phyloP scores from a whole-genome alignment of 1,139 yeast species.

The Yamadazyma taylorii region DNA sequence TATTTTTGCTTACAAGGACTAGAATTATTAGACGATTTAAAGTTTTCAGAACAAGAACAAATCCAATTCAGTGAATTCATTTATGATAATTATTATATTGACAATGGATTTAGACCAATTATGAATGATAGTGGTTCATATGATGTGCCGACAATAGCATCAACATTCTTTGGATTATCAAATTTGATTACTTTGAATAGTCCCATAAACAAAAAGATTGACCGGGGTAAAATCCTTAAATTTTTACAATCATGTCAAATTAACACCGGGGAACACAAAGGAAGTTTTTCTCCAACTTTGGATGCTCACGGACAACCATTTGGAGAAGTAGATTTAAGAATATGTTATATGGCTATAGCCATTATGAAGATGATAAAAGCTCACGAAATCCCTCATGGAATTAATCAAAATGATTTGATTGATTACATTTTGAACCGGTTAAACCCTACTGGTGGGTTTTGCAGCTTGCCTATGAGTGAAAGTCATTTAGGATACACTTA shows the following conservation, averaged over 20 bases:
- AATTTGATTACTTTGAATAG: conserved; percentile 49
- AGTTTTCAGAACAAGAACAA: conserved; percentile 25
- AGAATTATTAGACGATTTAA: conserved; percentile 45
- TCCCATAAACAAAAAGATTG: conserved; percentile 35
- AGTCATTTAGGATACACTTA: conserved; percentile 87
- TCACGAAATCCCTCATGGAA: conserved; percentile 25
- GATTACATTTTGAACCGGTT: conserved; percentile 44
- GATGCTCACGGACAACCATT: conserved; percentile 28
- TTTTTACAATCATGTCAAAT: conserved; percentile 58
- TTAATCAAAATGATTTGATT: conserved; percentile 41
- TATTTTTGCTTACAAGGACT: conserved; percentile 70
- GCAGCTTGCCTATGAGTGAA: conserved; percentile 47
- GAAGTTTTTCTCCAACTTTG: conserved; percentile 45
- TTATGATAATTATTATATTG: conserved; percentile 46
- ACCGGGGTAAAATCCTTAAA: conserved; percentile 46
- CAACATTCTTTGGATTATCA: conserved; percentile 67
- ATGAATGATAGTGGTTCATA: conserved; percentile 33
- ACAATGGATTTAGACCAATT: conserved; percentile 51
- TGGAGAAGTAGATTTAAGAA: conserved; percentile 74
- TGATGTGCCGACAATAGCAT: conserved; percentile 63
- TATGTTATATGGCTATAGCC: conserved; percentile 71
- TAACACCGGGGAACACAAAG: conserved; percentile 54
- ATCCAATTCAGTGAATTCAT: conserved; percentile 44
- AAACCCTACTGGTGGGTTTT: conserved; percentile 67
- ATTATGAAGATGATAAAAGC: conserved; percentile 56